Conservation (phyloP, 1,284 basidiomycete species). For the Malassezia psittaci region DNA sequence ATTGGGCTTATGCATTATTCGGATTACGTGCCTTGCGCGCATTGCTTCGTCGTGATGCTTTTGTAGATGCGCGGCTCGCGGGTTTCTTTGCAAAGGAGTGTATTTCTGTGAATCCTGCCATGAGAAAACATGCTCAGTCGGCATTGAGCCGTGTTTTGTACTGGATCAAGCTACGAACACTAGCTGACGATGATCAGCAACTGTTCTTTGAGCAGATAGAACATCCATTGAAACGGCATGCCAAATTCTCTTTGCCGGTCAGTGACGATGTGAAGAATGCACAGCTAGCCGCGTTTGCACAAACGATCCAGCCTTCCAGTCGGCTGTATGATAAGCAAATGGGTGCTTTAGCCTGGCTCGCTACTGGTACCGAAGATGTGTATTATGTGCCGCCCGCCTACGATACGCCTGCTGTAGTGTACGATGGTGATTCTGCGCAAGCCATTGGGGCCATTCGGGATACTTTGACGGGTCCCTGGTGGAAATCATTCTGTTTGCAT, state of each 20-base stretch:
- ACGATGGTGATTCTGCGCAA: conserved; percentile 51
- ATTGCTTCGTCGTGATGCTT: conserved; percentile 65
- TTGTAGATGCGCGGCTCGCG: conserved; percentile 58
- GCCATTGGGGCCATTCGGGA: conserved; percentile 58
- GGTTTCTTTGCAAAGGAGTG: conserved; percentile 47
- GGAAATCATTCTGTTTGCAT: conserved; percentile 50
- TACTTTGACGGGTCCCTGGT: conserved; percentile 58
- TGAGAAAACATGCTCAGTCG: conserved; percentile 65
- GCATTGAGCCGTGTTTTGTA: conserved; percentile 65
- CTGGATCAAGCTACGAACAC: conserved; percentile 74
- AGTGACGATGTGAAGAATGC: conserved; percentile 20
- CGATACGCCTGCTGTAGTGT: background rate
- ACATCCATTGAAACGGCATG: conserved; percentile 59
- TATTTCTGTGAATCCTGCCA: conserved; percentile 67
- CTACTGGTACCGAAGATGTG: conserved; percentile 65
- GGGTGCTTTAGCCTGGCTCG: conserved; percentile 66
- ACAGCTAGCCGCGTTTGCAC: conserved; percentile 52
- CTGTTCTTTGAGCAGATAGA: conserved; percentile 69
- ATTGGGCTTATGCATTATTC: conserved; percentile 84
- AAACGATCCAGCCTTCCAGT: conserved; percentile 46
- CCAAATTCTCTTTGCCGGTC: conserved; percentile 25
- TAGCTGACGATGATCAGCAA: conserved; percentile 57
- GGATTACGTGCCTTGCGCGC: conserved; percentile 63
- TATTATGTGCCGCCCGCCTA: conserved; percentile 57
- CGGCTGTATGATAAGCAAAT: conserved; percentile 64